Evolutionary conservation across 75 land plant species (phyloP).

Genomic region (Gnetum montanum): DNA sequence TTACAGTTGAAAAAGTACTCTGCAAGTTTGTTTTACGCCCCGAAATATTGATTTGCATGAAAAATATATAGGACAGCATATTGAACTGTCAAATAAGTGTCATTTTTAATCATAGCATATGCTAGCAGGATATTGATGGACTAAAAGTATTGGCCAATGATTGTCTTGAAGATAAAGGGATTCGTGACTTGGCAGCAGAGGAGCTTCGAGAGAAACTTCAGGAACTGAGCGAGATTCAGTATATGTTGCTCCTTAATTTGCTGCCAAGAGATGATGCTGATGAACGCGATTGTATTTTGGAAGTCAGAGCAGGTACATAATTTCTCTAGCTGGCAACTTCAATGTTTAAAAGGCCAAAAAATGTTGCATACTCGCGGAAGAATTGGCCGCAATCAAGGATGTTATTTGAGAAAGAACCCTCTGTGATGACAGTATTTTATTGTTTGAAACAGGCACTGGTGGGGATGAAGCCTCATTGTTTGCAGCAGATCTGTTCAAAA

Average conservation of each 20-base stretch:
- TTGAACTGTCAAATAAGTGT: background rate
- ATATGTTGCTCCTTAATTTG: conserved; percentile 48
- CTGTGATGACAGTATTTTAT: background rate
- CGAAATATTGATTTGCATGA: background rate
- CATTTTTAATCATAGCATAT: background rate
- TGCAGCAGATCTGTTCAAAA: conserved; percentile 90
- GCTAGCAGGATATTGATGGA: conserved; percentile 73
- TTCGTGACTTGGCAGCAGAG: conserved; percentile 62
- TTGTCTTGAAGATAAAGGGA: conserved; percentile 65
- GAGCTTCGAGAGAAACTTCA: conserved; percentile 46
- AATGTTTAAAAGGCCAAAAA: too few species aligned
- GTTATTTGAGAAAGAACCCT: background rate
- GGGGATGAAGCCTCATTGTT: conserved; percentile 97
- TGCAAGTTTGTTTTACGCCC: background rate
- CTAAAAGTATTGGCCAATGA: conserved; percentile 56
- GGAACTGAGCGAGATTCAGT: conserved; percentile 49
- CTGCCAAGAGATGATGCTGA: conserved; percentile 98
- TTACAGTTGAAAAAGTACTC: background rate
- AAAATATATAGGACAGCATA: background rate
- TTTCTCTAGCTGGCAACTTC: too few species aligned
- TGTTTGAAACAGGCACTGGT: conserved; percentile 61
- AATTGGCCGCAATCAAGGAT: too few species aligned
- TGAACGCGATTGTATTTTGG: conserved; percentile 83
- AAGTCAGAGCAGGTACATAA: conserved; percentile 99
- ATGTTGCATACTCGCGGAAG: too few species aligned